Evolutionary conservation across 164 flowering plant genomes (phyloP), one percentile per base, ranked within the genome.

Genomic region (Sextonia rubra): DNA sequence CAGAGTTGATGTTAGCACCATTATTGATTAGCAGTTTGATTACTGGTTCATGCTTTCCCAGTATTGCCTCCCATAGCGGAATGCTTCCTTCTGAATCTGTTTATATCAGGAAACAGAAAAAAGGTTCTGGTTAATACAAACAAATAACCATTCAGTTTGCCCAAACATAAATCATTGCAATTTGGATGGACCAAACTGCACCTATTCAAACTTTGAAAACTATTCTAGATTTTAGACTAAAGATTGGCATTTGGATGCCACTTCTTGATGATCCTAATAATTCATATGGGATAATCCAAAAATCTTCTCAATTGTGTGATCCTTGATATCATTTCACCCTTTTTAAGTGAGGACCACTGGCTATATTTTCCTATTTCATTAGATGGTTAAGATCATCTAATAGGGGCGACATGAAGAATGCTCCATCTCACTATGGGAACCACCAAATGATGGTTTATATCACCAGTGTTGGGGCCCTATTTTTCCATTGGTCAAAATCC

Each of bases 51-150:
- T 91, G 88, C 6, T 83, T 82, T 30, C 80, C 83, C n/a, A 82
- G 49, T 48, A 93, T 87, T 61, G 97, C 97, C 68, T 91, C 98
- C 98, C 98, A 93, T 3, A 91, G 66, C 4, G 98, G 97, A 37
- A 80, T 86, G 73, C 71, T 87, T 49, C 98, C 98, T 32, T 93
- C 91, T 1, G 83, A 82, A 74, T 93, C 98, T 93, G 86, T 76
- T 74, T 4, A 15, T 25, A 60, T 22, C 12, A 15, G 8, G 25
- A 70, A 9, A 47, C 29, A 14, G 22, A 20, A 64, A 30, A 12
- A n/a, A 15, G 17, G 22, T 27, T 25, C 18, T 11, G 29, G 23
- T 69, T 26, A 14, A 69, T 69, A 52, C 7, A 20, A 52, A 52
- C 58, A 52, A 20, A 52, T 12, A 52, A 52, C 20, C 58, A 52